Conservation (phyloP, 305 asterid species). For the Fraxinus paxiana region DNA sequence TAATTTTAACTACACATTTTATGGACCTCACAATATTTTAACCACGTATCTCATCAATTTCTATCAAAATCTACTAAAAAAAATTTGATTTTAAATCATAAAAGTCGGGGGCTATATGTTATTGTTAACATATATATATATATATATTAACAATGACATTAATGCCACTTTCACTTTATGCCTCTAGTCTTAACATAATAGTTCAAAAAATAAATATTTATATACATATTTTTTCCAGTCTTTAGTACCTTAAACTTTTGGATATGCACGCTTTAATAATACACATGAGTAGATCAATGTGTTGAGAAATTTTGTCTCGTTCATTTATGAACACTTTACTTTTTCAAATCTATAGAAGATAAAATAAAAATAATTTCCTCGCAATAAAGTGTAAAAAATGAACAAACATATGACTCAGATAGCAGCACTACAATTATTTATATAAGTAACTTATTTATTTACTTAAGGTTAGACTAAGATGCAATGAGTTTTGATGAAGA, state of each 20-base stretch:
- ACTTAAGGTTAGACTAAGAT: background rate
- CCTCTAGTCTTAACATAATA: background rate
- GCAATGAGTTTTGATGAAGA: background rate
- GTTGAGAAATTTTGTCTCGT: background rate
- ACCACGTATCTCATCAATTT: no score
- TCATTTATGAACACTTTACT: background rate
- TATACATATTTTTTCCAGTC: background rate
- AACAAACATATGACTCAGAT: background rate
- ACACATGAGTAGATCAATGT: background rate
- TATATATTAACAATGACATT: background rate
- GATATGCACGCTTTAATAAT: background rate
- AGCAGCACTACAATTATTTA: background rate
- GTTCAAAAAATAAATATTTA: background rate
- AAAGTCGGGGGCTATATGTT: no score
- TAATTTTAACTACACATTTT: no score
- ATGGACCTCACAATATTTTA: no score
- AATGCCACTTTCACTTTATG: background rate
- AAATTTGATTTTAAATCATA: no score
- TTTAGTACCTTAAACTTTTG: background rate
- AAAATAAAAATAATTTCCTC: no score
- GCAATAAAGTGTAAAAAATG: background rate
- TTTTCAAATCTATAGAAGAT: no score
- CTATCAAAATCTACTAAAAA: no score
- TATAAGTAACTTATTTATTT: background rate
- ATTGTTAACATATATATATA: no score